phyloP scores from a whole-genome alignment of 2,329 filamentous ascomycete species.

The Xylariales sp. region DNA sequence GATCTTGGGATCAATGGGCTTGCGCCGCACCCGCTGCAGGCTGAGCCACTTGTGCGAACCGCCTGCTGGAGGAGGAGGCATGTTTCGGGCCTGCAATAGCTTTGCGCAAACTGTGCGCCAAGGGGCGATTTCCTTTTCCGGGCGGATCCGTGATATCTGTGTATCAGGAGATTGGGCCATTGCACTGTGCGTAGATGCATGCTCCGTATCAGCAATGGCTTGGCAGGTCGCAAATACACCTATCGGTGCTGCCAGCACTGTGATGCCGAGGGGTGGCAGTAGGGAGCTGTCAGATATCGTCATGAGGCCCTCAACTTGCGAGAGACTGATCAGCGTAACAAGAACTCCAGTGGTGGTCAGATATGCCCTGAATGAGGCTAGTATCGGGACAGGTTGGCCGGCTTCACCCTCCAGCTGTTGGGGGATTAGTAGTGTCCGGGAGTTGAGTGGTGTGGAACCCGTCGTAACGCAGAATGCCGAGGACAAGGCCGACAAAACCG shows the following conservation, averaged over 20 bases:
- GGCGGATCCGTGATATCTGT: constrained; percentile 38
- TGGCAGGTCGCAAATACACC: constrained; percentile 43
- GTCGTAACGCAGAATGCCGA: constrained; percentile 43
- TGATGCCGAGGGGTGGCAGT: constrained; percentile 34
- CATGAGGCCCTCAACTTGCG: constrained; percentile 41
- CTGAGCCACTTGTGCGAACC: constrained; percentile 43
- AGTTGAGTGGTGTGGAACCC: constrained; percentile 48
- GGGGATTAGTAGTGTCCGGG: constrained; percentile 44
- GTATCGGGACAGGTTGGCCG: constrained; percentile 25
- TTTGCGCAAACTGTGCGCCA: constrained; percentile 49
- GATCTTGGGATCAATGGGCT: constrained; percentile 33
- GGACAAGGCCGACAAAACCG: constrained; percentile 46
- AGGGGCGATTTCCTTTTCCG: constrained; percentile 34
- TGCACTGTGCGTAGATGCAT: constrained; percentile 27
- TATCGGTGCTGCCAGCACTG: constrained; percentile 51
- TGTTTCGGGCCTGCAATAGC: constrained; percentile 45
- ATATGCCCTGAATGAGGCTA: constrained; percentile 50
- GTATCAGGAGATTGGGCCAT: constrained; percentile 49
- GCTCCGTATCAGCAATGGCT: constrained; percentile 27
- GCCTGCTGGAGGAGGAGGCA: constrained; percentile 36
- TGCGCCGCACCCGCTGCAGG: constrained; percentile 43
- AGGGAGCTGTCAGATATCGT: constrained; percentile 40
- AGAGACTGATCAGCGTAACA: constrained; percentile 44
- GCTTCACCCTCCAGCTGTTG: constrained; percentile 25
- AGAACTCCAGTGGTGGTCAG: constrained; percentile 53